Base-by-base conservation (phyloP, 345 rosid genomes). In the Theobroma cacao region DNA sequence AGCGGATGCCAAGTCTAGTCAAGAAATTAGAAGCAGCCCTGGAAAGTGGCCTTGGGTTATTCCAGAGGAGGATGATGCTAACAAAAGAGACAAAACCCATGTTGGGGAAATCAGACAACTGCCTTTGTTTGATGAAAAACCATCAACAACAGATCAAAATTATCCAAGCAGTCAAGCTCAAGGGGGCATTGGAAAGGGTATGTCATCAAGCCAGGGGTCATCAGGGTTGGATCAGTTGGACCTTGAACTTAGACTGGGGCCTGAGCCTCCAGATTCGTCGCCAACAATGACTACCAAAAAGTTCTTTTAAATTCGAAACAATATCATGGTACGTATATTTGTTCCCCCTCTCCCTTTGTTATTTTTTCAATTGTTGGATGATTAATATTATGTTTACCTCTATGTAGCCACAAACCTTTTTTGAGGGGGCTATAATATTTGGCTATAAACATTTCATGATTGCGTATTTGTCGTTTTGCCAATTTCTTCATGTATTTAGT, bases 221-320 rank as follows among this genome's bases (percentile, higher is more conserved):
- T 59, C 81, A 0, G 62, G 43, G 77, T n/a, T 72, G n/a, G 75
- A 77, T 55, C 22, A 55, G 56, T 22, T 88, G 58, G 93, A 90
- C 70, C 87, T 90, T 36, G 93, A 90, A 84, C 91, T 90, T 30
- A 84, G 93, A 83, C 76, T 90, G 58, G 91, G 93, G n/a, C 80
- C 82, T 66, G 86, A 85, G 61, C 89, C 83, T 41, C 75, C 65
- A 11, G 81, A 84, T 14, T 75, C 87, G 48, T 76, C 84, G 34
- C 71, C 84, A 24, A 9, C 81, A 17, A 53, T 47, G 67, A 80
- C 83, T 67, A 86, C 86, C 58, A 84, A 76, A 80, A 84, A 53
- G 84, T 86, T 86, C 81, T 88, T 88, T 70, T 87, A 83, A 85
- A 48, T 20, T 41, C 69, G 0, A 52, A 65, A 77, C 68, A 18